A percentile compares a stretch with the other conserved stretches of the same genome.
Conservation (phyloP, 2,329 filamentous ascomycete genomes). For the Colletotrichum sp. region DNA sequence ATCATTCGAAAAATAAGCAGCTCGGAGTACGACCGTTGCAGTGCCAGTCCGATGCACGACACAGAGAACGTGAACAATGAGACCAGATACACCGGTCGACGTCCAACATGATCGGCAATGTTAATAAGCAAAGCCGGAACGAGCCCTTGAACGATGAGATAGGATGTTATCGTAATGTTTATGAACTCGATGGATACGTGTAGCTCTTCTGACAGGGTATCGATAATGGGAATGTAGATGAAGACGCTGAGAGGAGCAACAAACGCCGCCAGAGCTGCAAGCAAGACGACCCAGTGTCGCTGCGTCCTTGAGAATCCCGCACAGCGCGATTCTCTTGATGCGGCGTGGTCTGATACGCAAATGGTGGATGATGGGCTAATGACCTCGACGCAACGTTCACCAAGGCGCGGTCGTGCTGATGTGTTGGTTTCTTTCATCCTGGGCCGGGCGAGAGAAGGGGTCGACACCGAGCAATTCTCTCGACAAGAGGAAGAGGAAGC, state of each 20-base stretch:
- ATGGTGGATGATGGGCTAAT: neutral
- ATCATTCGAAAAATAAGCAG: neutral
- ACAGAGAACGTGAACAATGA: neutral
- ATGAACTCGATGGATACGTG: slow-evolving; percentile 28
- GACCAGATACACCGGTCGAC: neutral
- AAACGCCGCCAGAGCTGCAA: neutral
- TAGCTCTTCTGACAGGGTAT: slow-evolving; percentile 24
- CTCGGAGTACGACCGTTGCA: neutral
- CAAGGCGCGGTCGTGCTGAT: neutral
- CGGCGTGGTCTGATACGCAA: neutral
- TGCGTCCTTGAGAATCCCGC: neutral
- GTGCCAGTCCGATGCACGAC: neutral
- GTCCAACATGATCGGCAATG: slow-evolving; percentile 37
- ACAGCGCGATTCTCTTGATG: neutral
- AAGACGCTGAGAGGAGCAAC: slow-evolving; percentile 24
- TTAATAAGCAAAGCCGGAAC: slow-evolving; percentile 45
- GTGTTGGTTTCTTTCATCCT: neutral
- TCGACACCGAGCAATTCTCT: neutral
- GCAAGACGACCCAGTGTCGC: neutral
- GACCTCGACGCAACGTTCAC: neutral
- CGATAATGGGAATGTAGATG: slow-evolving; percentile 32
- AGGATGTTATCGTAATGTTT: slow-evolving; percentile 43
- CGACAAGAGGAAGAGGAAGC: neutral
- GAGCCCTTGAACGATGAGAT: slow-evolving; percentile 49
- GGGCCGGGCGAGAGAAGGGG: neutral